Conservation (phyloP, 495 filamentous ascomycete genomes). For the Penicillium paxilli region DNA sequence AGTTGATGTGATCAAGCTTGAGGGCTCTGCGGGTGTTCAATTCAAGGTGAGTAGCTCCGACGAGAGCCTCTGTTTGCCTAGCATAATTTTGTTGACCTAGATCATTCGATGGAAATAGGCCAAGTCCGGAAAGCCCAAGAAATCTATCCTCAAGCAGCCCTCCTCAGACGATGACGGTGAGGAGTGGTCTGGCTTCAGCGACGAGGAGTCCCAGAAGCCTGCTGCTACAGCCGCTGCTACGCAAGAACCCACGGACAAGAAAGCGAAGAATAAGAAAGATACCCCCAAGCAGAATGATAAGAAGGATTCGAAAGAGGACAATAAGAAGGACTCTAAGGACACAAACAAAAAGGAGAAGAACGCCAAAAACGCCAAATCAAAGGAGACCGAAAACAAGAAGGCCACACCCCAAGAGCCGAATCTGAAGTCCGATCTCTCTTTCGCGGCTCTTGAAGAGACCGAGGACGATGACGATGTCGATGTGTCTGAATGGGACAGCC, state of each 20-base stretch:
- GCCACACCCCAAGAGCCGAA: slow-evolving; percentile 27
- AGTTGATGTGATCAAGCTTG: slow-evolving; percentile 68
- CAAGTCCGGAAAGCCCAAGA: slow-evolving; percentile 35
- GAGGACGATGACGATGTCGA: slow-evolving; percentile 46
- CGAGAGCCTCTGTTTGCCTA: neutral
- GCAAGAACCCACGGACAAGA: slow-evolving; percentile 20
- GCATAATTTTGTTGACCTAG: neutral
- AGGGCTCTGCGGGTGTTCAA: slow-evolving; percentile 34
- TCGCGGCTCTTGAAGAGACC: slow-evolving; percentile 41
- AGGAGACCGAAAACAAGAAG: slow-evolving; percentile 33
- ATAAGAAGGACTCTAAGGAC: slow-evolving; percentile 2
- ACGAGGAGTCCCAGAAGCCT: slow-evolving; percentile 36
- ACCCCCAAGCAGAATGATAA: slow-evolving; percentile 11
- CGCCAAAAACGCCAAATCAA: slow-evolving; percentile 32
- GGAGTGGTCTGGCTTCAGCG: slow-evolving; percentile 58
- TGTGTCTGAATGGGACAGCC: slow-evolving; percentile 71
- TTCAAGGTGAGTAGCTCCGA: slow-evolving; percentile 46
- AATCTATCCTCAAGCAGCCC: slow-evolving; percentile 33
- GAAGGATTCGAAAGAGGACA: slow-evolving; percentile 8
- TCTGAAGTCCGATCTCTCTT: slow-evolving; percentile 36
- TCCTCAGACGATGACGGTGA: slow-evolving; percentile 37
- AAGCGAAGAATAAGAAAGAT: slow-evolving; percentile 23
- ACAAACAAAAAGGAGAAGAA: slow-evolving; percentile 19
- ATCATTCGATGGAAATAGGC: slow-evolving; percentile 25
- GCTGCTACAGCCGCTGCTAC: slow-evolving; percentile 17